Percentiles rank a stretch among this genome's conserved stretches.
Conservation (phyloP, 2,329 filamentous ascomycete genomes). For the Venturia asperata region DNA sequence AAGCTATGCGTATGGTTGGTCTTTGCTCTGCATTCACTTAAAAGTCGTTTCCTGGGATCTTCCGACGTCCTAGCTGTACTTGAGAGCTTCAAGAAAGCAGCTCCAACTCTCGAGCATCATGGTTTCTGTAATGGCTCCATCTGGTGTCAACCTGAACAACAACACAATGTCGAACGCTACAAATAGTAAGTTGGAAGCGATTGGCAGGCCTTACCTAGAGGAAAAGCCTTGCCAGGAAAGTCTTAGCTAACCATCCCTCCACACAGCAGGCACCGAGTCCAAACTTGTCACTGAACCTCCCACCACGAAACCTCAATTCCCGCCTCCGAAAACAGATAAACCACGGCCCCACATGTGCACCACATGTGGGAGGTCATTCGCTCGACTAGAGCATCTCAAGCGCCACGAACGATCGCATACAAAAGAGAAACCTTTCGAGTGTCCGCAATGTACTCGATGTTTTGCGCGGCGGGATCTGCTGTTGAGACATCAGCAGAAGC, state of each 20-base stretch:
- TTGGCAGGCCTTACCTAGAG: neutral
- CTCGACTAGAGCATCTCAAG: constrained; percentile 91
- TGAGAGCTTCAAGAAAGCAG: neutral
- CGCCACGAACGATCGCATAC: constrained; percentile 96
- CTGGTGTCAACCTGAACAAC: neutral
- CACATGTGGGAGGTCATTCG: constrained; percentile 88
- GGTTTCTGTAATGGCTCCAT: constrained; percentile 11
- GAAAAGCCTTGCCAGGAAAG: neutral
- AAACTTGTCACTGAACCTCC: neutral
- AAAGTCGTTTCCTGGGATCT: neutral
- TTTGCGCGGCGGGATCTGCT: constrained; percentile 91
- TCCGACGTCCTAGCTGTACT: neutral
- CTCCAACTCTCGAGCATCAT: neutral
- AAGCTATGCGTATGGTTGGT: constrained; percentile 1
- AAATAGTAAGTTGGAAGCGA: neutral
- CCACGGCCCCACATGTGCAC: constrained; percentile 88
- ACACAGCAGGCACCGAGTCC: neutral
- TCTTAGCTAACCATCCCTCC: neutral
- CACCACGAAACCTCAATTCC: constrained; percentile 42
- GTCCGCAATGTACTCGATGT: constrained; percentile 86
- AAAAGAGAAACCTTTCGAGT: constrained; percentile 98
- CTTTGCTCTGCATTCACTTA: neutral
- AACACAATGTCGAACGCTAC: constrained; percentile 4
- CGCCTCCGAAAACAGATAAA: constrained; percentile 93
- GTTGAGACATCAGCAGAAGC: constrained; percentile 93